Base-by-base conservation (phyloP, 2,329 filamentous ascomycete species). In the Ophidiomyces ophidiicola region DNA sequence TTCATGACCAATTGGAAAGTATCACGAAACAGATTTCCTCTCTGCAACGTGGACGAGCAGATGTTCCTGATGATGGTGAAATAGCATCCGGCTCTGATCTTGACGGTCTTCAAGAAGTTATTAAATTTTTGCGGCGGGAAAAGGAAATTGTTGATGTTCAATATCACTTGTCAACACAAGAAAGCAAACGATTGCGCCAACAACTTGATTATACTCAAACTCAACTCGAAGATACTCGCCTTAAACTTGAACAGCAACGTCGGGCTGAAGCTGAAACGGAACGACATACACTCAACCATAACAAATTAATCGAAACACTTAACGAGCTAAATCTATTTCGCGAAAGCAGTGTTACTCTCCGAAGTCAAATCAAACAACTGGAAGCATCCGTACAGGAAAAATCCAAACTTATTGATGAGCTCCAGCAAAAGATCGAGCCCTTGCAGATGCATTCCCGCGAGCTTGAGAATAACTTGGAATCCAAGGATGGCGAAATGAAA, bases 111-210 rank as follows among this genome's bases (percentile, higher is more conserved):
- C 82, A 90, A 45, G 88, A 96, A 53, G 75, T 98, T 41, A 92
- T 93, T 62, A 81, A 76, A 45, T 98, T 90, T 58, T 68, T 98
- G 45, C 80, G 88, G 32, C 81, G 85, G 29, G 92, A 98, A 63
- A 98, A 96, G 67, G 90, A 96, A 57, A 96, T 98, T 48, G 73
- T 94, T 6, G 88, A 98, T 51, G 84, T 94, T n/a, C 88, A 96
- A 54, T 82, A 86, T 52, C 87, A 94, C 50, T 70, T 96, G 31
- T 87, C 88, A 52, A 71, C 78, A 0, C 84, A 93, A 51, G 90
- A 98, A 61, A 72, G 77, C 39, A 93, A 92, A 61, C 78, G 90
- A 39, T 63, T 94, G 29, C 83, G 88, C 53, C 85, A 94, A 52
- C 86, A 96, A 54, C 72, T 94, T 17, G 81, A 93, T 36, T 87